Conservation (phyloP, 1,284 basidiomycete genomes). For the Trichosporon asahii region DNA sequence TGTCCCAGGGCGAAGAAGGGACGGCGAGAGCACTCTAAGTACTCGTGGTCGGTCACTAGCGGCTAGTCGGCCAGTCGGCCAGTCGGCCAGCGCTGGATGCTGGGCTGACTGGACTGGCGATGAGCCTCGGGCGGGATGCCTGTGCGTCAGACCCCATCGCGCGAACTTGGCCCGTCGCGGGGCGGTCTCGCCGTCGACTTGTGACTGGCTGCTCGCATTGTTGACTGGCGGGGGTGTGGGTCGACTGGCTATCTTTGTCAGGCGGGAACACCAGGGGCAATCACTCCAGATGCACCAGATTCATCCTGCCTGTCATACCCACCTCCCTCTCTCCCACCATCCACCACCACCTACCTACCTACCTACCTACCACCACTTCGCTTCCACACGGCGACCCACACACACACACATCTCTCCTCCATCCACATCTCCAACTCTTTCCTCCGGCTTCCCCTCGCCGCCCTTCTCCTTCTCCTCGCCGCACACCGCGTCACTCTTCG, state of each 20-base stretch:
- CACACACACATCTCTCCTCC: background rate
- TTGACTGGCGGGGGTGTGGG: background rate
- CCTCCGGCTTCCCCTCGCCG: background rate
- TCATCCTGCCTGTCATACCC: background rate
- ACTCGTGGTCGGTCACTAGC: constrained; percentile 4
- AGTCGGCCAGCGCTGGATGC: background rate
- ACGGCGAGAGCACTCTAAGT: constrained; percentile 1
- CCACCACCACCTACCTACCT: constrained; percentile 3
- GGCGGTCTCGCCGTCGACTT: background rate
- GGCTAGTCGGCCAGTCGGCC: background rate
- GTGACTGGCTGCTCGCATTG: background rate
- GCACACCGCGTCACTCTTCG: background rate
- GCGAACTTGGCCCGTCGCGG: background rate
- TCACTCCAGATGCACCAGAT: background rate
- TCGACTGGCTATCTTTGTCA: background rate
- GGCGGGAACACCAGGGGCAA: constrained; percentile 8
- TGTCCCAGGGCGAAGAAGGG: background rate
- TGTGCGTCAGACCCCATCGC: background rate
- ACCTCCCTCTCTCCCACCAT: background rate
- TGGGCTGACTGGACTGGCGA: background rate
- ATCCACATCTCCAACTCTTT: background rate
- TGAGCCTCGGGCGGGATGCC: background rate
- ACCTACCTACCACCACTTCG: too few relatives aligned
- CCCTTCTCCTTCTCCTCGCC: background rate
- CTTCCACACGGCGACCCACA: too few relatives aligned